phyloP scores from a whole-genome alignment of 768 basidiomycete species.

The Termitomyces sp. region DNA sequence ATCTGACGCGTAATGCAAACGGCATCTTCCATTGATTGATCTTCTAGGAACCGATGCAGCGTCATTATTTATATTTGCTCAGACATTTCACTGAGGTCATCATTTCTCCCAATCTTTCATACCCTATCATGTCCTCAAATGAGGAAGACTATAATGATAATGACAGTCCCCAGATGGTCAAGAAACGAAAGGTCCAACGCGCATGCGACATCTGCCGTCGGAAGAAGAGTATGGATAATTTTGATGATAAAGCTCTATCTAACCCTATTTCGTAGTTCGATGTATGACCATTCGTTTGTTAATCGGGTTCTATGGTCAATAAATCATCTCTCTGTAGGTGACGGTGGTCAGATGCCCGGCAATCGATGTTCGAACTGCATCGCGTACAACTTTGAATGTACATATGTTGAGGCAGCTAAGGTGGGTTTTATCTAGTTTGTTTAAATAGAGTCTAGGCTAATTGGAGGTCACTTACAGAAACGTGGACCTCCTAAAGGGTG shows the following conservation, averaged over 20 bases:
- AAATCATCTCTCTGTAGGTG: slow-evolving; percentile 34
- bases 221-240: slow-evolving; percentile 66
- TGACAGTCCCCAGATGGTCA: slow-evolving; percentile 38
- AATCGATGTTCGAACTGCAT: slow-evolving; percentile 68
- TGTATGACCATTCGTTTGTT: slow-evolving; percentile 39
- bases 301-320: neutral
- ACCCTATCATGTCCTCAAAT: slow-evolving; percentile 52
- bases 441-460: neutral
- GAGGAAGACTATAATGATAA: slow-evolving; percentile 58
- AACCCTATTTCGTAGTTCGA: slow-evolving; percentile 41
- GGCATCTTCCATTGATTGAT: slow-evolving; percentile 6
- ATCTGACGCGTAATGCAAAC: slow-evolving; percentile 12
- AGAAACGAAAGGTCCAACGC: slow-evolving; percentile 71
- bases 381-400: slow-evolving; percentile 60
- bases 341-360: slow-evolving; percentile 67
- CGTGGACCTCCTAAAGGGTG: slow-evolving; percentile 65
- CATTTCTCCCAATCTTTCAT: neutral
- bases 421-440: slow-evolving; percentile 28
- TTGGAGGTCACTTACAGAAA: slow-evolving; percentile 26
- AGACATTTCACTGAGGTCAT: slow-evolving; percentile 11
- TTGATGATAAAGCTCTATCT: neutral
- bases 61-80: slow-evolving; percentile 8
- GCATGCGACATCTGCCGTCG: slow-evolving; percentile 82
- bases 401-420: slow-evolving; percentile 68
- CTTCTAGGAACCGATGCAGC: slow-evolving; percentile 11